These are phyloP conservation scores for Nannochloropsis salina DNA, from an alignment of 108 stramenopile species.

Conservation along the genomic window DNA sequence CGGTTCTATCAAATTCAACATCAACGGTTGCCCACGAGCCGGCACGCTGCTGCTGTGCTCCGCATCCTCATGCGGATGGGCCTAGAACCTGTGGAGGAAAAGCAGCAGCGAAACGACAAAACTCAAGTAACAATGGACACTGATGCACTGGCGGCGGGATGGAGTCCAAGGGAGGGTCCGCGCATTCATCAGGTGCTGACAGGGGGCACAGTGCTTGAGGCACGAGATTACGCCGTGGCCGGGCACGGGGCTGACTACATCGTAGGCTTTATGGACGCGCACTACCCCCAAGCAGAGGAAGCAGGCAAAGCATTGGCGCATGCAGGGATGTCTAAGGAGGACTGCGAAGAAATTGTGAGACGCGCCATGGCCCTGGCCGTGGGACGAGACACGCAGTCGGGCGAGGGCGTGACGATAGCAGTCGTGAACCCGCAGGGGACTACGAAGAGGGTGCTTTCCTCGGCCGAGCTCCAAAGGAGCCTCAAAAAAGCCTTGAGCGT, in stretches of 20 bases:
- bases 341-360: conserved; percentile 12
- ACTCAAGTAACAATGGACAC: conserved; percentile 3
- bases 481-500: background rate
- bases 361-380: background rate
- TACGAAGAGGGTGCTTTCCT: background rate
- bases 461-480: background rate
- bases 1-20: conserved; percentile 8
- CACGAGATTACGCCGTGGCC: conserved; percentile 4
- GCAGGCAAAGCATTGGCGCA: background rate
- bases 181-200: background rate
- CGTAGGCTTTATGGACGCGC: conserved; percentile 13
- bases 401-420: background rate
- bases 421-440: background rate
- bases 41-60: background rate
- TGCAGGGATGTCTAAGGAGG: background rate
- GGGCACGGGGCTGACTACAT: background rate
- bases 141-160: background rate
- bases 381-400: background rate
- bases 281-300: background rate
- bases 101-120: conserved; percentile 10
- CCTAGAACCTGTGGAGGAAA: background rate
- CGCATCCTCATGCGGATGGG: conserved; percentile 3
- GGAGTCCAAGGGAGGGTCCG: background rate
- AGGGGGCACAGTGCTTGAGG: background rate
- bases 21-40: background rate